Percentiles rank a stretch among this genome's conserved stretches.
Evolutionary conservation across 805 yeast species (phyloP).

Genomic region (Dipodascus geniculatus): DNA sequence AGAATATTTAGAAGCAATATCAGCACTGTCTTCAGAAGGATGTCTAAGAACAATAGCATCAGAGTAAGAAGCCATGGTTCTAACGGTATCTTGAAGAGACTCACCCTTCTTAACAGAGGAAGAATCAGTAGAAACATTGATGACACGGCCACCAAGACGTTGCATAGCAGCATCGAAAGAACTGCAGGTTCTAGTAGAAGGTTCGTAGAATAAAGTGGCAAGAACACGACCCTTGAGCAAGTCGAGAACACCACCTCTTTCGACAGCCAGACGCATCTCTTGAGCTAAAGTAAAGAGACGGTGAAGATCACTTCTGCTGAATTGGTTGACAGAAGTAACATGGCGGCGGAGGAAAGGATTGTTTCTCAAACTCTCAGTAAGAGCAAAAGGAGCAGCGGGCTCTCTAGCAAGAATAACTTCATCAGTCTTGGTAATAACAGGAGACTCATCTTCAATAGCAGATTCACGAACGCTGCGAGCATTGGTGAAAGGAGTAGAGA

Average conservation of each 20-base stretch:
- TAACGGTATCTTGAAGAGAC: conserved; percentile 90
- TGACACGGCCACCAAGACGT: conserved; percentile 96
- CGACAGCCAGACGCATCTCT: conserved; percentile 94
- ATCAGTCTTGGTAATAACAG: conserved; percentile 1
- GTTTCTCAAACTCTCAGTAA: conserved; percentile 67
- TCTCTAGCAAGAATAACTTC: conserved; percentile 20
- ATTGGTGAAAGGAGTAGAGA: conserved; percentile 15
- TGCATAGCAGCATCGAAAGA: conserved; percentile 99
- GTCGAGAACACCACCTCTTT: conserved; percentile 90
- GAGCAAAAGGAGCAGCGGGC: conserved; percentile 48
- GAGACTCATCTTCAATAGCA: neutral
- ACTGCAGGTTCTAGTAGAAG: conserved; percentile 92
- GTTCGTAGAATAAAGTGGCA: conserved; percentile 95
- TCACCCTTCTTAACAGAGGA: conserved; percentile 99
- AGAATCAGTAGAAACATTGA: conserved; percentile 69
- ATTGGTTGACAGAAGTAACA: conserved; percentile 77
- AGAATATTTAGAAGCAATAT: conserved; percentile 89
- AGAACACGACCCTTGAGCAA: conserved; percentile 80
- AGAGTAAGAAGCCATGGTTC: conserved; percentile 88
- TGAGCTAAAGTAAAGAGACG: conserved; percentile 92
- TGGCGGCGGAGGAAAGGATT: conserved; percentile 88
- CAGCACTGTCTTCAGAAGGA: conserved; percentile 85
- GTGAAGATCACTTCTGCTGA: conserved; percentile 81
- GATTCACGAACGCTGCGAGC: neutral
- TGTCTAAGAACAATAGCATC: conserved; percentile 97